These are phyloP conservation scores for Orbilia blumenaviensis DNA, from an alignment of 2,329 filamentous ascomycete genomes.

Conservation along the genomic window DNA sequence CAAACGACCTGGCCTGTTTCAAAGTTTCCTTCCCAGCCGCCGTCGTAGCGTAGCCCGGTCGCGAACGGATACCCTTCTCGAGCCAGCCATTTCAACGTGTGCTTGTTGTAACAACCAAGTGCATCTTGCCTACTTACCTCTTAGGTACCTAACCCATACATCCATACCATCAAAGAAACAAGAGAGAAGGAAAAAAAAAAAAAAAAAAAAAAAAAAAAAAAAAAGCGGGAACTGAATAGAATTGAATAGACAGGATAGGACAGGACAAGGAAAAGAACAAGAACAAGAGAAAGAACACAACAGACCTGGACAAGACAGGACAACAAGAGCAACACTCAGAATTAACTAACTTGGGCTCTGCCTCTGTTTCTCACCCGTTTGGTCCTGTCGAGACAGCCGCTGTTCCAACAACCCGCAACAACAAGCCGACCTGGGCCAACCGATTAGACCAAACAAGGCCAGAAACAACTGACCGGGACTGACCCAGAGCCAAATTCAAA, in stretches of 20 bases:
- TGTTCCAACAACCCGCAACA: constrained; percentile 24
- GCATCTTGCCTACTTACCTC: too few species aligned
- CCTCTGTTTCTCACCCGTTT: background rate
- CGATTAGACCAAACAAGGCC: background rate
- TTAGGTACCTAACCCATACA: too few species aligned
- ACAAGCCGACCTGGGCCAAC: background rate
- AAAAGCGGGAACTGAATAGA: too few species aligned
- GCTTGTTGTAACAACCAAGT: background rate
- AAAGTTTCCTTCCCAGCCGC: constrained; percentile 16
- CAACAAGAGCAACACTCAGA: background rate
- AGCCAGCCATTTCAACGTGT: constrained; percentile 10
- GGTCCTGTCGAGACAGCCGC: background rate
- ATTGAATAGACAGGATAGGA: too few species aligned
- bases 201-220: too few species aligned
- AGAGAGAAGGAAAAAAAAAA: too few species aligned
- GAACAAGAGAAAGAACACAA: too few species aligned
- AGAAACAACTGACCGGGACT: background rate
- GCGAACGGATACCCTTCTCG: constrained; percentile 19
- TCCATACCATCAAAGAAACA: too few species aligned
- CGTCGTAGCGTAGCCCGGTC: constrained; percentile 18
- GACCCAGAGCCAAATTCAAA: too few species aligned
- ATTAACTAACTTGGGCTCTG: too few species aligned
- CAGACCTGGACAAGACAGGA: background rate
- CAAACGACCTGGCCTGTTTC: constrained; percentile 9
- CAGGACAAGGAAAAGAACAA: constrained; percentile 3